These are phyloP conservation scores for Pseudocercospora fuligena DNA, from an alignment of 2,329 filamentous ascomycete genomes.

Conservation along the genomic window DNA sequence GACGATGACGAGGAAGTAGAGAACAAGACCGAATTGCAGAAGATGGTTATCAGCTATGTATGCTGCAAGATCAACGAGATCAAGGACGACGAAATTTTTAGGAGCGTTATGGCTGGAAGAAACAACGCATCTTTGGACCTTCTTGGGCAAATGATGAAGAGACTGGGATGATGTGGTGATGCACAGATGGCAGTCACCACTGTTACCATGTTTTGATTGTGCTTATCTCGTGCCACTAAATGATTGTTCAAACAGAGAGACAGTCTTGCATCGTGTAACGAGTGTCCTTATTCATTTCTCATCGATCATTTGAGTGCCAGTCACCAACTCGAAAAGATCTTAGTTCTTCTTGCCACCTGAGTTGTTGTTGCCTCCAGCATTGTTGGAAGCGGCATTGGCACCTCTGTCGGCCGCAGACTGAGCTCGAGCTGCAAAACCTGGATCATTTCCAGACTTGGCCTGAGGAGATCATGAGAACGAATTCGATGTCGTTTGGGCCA, in stretches of 20 bases:
- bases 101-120: neutral
- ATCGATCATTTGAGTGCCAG: neutral
- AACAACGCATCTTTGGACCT: neutral
- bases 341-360: constrained; percentile 14
- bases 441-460: constrained; percentile 27
- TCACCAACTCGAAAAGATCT: neutral
- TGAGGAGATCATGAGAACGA: neutral
- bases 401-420: constrained; percentile 39
- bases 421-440: constrained; percentile 24
- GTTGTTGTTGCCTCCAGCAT: constrained; percentile 8
- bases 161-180: constrained; percentile 1
- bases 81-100: neutral
- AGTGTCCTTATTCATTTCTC: neutral
- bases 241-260: neutral
- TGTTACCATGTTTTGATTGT: neutral
- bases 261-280: neutral
- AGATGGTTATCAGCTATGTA: constrained; percentile 15
- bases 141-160: constrained; percentile 1
- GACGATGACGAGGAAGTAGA: neutral
- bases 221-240: neutral
- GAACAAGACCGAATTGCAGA: neutral
- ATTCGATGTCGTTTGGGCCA: neutral
- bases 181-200: neutral
- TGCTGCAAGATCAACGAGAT: constrained; percentile 16
- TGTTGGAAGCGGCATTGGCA: constrained; percentile 15